Conservation (phyloP, 2,329 filamentous ascomycete species). For the Clonostachys rosea region DNA sequence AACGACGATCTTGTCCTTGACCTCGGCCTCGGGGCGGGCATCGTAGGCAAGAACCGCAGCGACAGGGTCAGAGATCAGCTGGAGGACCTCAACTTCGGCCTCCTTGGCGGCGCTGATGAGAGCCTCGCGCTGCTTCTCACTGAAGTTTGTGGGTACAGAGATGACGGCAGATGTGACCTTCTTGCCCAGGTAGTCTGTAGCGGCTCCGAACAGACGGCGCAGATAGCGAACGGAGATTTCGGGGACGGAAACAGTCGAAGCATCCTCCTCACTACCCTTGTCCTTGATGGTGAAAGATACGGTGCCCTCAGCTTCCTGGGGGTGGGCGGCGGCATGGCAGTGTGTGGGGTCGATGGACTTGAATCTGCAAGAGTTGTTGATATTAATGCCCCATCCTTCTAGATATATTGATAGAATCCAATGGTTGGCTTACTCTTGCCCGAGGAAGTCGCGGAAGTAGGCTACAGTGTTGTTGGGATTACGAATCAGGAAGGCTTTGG, state of each 20-base stretch:
- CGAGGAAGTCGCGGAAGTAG: slow-evolving; percentile 93
- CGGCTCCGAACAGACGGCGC: slow-evolving; percentile 73
- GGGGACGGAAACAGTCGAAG: slow-evolving; percentile 68
- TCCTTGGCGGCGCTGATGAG: slow-evolving; percentile 72
- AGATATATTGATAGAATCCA: neutral
- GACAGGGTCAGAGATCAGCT: slow-evolving; percentile 88
- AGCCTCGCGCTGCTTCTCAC: slow-evolving; percentile 79
- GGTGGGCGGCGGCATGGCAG: slow-evolving; percentile 90
- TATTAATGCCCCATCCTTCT: slow-evolving; percentile 1
- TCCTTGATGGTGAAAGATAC: slow-evolving; percentile 84
- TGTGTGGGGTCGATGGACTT: slow-evolving; percentile 95
- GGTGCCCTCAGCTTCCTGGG: slow-evolving; percentile 65
- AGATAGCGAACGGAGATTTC: slow-evolving; percentile 85
- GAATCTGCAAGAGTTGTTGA: slow-evolving; percentile 48
- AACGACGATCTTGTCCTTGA: slow-evolving; percentile 83
- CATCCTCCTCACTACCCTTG: slow-evolving; percentile 54
- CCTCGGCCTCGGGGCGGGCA: slow-evolving; percentile 68
- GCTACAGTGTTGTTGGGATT: slow-evolving; percentile 91
- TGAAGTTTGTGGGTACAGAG: slow-evolving; percentile 90
- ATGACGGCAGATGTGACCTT: slow-evolving; percentile 92
- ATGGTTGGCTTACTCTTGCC: slow-evolving; percentile 68
- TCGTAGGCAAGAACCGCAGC: slow-evolving; percentile 89
- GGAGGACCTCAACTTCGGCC: slow-evolving; percentile 82
- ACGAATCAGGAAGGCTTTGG: slow-evolving; percentile 87
- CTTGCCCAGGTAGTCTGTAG: slow-evolving; percentile 89